These are phyloP conservation scores for Houttuynia cordata DNA, from an alignment of 164 flowering plant genomes.

Conservation along the genomic window DNA sequence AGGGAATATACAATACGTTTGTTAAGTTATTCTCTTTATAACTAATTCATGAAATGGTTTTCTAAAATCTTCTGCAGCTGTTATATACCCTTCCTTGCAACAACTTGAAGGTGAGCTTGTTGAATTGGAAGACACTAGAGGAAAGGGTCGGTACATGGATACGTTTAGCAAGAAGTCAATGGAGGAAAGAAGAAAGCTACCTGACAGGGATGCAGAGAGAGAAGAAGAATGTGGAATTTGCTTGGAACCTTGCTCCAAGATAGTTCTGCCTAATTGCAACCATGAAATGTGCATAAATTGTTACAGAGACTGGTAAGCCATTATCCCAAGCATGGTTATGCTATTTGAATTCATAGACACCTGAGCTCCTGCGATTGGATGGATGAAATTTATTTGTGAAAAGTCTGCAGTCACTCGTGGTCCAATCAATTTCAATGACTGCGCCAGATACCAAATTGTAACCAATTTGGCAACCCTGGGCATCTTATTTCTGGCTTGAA, in stretches of 20 bases:
- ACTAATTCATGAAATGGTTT: neutral
- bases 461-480: neutral
- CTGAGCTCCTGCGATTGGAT: neutral
- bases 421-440: neutral
- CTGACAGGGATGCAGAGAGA: conserved; percentile 48
- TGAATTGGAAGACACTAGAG: conserved; percentile 23
- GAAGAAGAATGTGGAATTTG: conserved; percentile 92
- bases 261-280: conserved; percentile 86
- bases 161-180: conserved; percentile 23
- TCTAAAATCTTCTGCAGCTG: conserved; percentile 35
- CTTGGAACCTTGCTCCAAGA: conserved; percentile 65
- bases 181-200: conserved; percentile 22
- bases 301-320: conserved; percentile 72
- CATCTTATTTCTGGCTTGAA: neutral
- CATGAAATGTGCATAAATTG: conserved; percentile 94
- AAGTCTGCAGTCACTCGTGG: neutral
- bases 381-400: neutral
- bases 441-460: neutral
- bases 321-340: neutral
- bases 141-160: conserved; percentile 12
- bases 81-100: conserved; percentile 72
- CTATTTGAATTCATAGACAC: neutral
- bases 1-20: no score
- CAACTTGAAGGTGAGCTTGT: conserved; percentile 51
- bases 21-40: neutral